phyloP scores from a whole-genome alignment of 2,329 filamentous ascomycete species.

The Penicillium aurantiogriseum region DNA sequence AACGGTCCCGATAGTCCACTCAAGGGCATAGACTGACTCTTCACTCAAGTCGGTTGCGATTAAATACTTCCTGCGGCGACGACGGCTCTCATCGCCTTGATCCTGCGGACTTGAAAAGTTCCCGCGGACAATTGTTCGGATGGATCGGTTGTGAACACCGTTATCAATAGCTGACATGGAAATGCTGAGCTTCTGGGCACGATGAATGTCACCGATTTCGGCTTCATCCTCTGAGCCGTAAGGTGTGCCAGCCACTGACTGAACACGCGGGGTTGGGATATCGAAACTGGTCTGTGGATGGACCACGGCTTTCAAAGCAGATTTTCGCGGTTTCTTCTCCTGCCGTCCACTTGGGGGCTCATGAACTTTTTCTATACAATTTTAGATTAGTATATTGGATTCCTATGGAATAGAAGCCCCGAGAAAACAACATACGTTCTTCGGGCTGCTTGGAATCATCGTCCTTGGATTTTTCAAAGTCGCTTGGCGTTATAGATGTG shows the following conservation, averaged over 20 bases:
- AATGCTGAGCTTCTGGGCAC: conserved; percentile 80
- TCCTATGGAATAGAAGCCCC: too few species aligned
- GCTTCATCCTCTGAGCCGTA: conserved; percentile 84
- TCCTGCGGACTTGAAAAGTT: conserved; percentile 72
- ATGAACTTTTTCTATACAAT: conserved; percentile 10
- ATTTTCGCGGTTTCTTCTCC: conserved; percentile 39
- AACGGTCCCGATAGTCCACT: conserved; percentile 97
- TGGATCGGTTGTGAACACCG: conserved; percentile 73
- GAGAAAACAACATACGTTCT: conserved; percentile 58
- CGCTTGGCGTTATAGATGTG: conserved; percentile 28
- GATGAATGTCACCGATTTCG: conserved; percentile 78
- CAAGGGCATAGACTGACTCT: conserved; percentile 89
- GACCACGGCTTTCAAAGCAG: conserved; percentile 52
- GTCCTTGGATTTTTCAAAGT: conserved; percentile 38
- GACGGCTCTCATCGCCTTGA: conserved; percentile 74
- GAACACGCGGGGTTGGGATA: conserved; percentile 55
- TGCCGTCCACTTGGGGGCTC: conserved; percentile 26
- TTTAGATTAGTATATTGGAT: conserved; percentile 3
- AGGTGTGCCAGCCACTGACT: conserved; percentile 54
- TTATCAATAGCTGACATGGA: conserved; percentile 74
- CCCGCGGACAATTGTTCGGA: conserved; percentile 86
- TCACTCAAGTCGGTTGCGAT: conserved; percentile 95
- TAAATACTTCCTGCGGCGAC: conserved; percentile 81
- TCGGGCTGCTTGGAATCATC: conserved; percentile 66
- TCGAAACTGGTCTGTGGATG: conserved; percentile 88